Evolutionary conservation across 2,329 filamentous ascomycete species (phyloP).

Genomic region (Penicillium sp.): DNA sequence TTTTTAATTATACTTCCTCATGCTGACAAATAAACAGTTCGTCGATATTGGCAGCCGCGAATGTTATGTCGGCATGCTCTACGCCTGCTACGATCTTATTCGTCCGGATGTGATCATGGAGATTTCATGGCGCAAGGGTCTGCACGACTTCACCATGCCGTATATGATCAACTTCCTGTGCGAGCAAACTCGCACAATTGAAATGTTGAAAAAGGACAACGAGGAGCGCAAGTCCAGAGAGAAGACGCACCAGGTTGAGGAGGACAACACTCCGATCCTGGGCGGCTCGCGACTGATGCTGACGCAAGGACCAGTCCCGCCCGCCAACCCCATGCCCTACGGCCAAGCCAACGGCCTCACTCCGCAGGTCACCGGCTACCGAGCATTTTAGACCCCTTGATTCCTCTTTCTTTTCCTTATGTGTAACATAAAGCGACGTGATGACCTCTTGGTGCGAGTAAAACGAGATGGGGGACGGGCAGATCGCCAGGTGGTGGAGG

Average conservation of each 20-base stretch:
- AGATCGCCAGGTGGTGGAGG: slow-evolving; percentile 6
- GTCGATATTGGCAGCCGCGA: slow-evolving; percentile 98
- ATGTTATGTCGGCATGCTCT: slow-evolving; percentile 99
- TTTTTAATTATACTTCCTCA: not conserved
- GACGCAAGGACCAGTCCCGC: slow-evolving; percentile 74
- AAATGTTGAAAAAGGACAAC: slow-evolving; percentile 87
- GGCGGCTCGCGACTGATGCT: slow-evolving; percentile 89
- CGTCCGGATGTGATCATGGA: slow-evolving; percentile 90
- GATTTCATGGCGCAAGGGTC: slow-evolving; percentile 92
- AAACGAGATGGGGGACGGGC: slow-evolving; percentile 19
- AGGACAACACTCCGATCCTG: slow-evolving; percentile 91
- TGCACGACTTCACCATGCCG: slow-evolving; percentile 97
- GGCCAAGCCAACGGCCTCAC: slow-evolving; percentile 80
- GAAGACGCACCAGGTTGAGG: slow-evolving; percentile 77
- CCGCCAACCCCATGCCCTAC: slow-evolving; percentile 63
- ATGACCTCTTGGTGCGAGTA: slow-evolving; percentile 26
- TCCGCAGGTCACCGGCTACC: slow-evolving; percentile 80
- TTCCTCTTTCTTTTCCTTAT: slow-evolving; percentile 22
- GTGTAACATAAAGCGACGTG: slow-evolving; percentile 36
- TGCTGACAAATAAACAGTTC: slow-evolving; percentile 62
- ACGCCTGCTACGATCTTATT: slow-evolving; percentile 96
- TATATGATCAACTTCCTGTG: slow-evolving; percentile 99
- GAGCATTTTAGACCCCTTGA: slow-evolving; percentile 46
- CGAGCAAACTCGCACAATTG: slow-evolving; percentile 84
- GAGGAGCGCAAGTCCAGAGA: slow-evolving; percentile 78